A percentile compares a stretch with the other conserved stretches of the same genome.
These are phyloP conservation scores for Leishmania mexicana DNA, from an alignment of 208 protist species.

Conservation along the genomic window DNA sequence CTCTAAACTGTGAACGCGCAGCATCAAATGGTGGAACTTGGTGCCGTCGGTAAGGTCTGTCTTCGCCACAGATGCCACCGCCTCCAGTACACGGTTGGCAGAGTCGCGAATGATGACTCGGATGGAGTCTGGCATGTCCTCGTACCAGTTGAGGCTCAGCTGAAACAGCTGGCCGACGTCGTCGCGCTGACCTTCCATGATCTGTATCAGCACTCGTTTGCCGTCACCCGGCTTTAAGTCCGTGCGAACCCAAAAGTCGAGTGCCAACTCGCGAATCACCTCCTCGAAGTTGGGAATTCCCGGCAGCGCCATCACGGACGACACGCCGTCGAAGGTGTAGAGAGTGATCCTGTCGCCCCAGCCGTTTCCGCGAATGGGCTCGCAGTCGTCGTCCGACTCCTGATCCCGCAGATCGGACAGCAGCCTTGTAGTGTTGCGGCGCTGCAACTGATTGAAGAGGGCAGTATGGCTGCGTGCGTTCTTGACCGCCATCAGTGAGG, in stretches of 20 bases:
- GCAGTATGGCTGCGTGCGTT: constrained; percentile 59
- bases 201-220: constrained; percentile 73
- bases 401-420: constrained; percentile 41
- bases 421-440: constrained; percentile 61
- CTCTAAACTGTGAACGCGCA: constrained; percentile 77
- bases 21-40: constrained; percentile 82
- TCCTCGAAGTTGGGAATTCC: constrained; percentile 88
- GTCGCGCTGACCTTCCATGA: constrained; percentile 81
- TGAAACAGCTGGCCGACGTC: constrained; percentile 86
- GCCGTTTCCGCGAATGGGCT: constrained; percentile 76
- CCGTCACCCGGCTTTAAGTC: constrained; percentile 50
- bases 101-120: constrained; percentile 79
- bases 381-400: constrained; percentile 18
- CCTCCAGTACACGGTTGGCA: constrained; percentile 88
- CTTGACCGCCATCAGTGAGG: constrained; percentile 25
- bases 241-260: constrained; percentile 90
- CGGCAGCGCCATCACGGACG: constrained; percentile 79
- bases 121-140: constrained; percentile 70
- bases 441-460: constrained; percentile 48
- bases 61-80: constrained; percentile 46
- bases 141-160: constrained; percentile 75
- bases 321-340: constrained; percentile 77
- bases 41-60: constrained; percentile 22
- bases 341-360: constrained; percentile 63
- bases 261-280: constrained; percentile 67